Percentiles rank a stretch among this genome's conserved stretches.
Conservation (phyloP, 78 protist species). For the Dictyostelium brefeldianum region DNA sequence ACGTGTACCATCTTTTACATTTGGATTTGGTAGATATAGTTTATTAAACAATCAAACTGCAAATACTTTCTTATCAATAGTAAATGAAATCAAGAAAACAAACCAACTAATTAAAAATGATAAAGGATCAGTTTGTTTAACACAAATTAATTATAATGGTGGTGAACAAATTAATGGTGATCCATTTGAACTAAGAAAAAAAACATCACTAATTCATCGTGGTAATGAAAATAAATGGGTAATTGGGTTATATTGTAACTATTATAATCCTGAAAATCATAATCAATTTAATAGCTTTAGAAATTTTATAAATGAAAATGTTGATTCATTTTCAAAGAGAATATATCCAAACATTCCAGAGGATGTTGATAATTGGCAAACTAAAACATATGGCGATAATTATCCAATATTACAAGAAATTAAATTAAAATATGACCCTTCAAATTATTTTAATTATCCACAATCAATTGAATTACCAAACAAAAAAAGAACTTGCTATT, state of each 20-base stretch:
- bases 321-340: neutral
- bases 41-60: too few relatives aligned
- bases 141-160: conserved; percentile 21
- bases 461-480: conserved; percentile 36
- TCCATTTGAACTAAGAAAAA: neutral
- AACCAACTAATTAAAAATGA: too few relatives aligned
- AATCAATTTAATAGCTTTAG: neutral
- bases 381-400: neutral
- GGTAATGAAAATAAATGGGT: neutral
- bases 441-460: conserved; percentile 18
- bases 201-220: neutral
- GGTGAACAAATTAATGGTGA: too few relatives aligned
- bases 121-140: too few relatives aligned
- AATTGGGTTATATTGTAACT: neutral
- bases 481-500: too few relatives aligned
- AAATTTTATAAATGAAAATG: neutral
- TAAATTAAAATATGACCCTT: conserved; percentile 21
- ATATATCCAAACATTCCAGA: conserved; percentile 31
- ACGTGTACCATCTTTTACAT: too few relatives aligned
- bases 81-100: too few relatives aligned
- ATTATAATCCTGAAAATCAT: neutral
- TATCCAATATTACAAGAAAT: conserved; percentile 16
- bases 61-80: too few relatives aligned
- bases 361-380: neutral
- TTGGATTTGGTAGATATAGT: too few relatives aligned